Percentiles rank a stretch among this genome's conserved stretches.
phyloP scores from a whole-genome alignment of 495 filamentous ascomycete species.

The Platismatia glauca region DNA sequence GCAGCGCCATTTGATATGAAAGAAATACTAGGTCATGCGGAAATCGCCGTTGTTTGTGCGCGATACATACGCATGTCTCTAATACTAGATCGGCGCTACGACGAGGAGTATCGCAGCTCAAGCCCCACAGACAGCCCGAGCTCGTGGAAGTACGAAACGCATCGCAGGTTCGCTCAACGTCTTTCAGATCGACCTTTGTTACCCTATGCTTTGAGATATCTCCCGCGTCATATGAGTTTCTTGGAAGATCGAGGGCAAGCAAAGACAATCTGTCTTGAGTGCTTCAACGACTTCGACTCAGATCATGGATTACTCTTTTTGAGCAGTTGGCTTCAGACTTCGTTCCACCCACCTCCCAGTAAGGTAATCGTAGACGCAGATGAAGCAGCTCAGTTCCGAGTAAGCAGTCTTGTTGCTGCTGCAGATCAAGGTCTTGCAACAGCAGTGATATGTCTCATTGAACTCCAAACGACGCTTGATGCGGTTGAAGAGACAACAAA shows the following conservation, averaged over 20 bases:
- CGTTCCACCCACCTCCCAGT: too few relatives aligned
- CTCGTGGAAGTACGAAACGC: not conserved
- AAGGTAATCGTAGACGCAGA: too few relatives aligned
- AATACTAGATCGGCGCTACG: not conserved
- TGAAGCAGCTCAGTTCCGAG: too few relatives aligned
- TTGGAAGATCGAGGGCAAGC: not conserved
- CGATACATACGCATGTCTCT: not conserved
- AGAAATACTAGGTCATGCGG: not conserved
- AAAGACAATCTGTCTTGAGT: not conserved
- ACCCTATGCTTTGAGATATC: not conserved
- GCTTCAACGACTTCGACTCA: not conserved
- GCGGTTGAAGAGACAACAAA: too few relatives aligned
- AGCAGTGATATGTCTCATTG: too few relatives aligned
- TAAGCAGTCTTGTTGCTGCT: too few relatives aligned
- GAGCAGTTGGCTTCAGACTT: not conserved
- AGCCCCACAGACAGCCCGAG: not conserved
- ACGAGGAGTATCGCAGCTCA: not conserved
- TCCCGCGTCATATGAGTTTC: not conserved
- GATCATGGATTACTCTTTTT: not conserved
- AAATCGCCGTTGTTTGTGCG: not conserved
- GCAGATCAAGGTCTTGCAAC: too few relatives aligned
- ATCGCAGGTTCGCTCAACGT: not conserved
- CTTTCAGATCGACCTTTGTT: not conserved
- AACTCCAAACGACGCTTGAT: too few relatives aligned
- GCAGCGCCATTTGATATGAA: not conserved